These are phyloP conservation scores for Medicago lupulina DNA, from an alignment of 306 rosid genomes.

Conservation along the genomic window DNA sequence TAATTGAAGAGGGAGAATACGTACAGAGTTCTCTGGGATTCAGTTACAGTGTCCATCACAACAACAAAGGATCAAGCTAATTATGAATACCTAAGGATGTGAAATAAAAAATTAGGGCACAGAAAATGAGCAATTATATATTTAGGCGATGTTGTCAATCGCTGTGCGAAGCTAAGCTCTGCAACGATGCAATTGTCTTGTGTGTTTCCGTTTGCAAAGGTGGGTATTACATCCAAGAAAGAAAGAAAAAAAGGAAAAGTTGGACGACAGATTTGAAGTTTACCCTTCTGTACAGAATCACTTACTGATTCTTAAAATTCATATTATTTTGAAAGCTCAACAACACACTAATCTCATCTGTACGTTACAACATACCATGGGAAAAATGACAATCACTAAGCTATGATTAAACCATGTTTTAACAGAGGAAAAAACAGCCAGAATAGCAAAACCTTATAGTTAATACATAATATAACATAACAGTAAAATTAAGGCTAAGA, in stretches of 20 bases:
- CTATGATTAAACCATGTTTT: neutral
- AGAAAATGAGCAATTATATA: neutral
- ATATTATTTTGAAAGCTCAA: neutral
- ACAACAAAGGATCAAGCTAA: constrained; percentile 60
- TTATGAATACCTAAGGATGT: constrained; percentile 69
- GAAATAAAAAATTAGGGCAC: constrained; percentile 13
- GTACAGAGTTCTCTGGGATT: constrained; percentile 70
- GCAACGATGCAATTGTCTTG: neutral
- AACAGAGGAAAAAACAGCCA: neutral
- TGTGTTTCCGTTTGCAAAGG: neutral
- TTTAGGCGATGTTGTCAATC: neutral
- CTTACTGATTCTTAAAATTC: too few species aligned
- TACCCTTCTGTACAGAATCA: too few species aligned
- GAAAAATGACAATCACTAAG: neutral
- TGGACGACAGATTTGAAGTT: too few species aligned
- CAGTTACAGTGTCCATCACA: constrained; percentile 49
- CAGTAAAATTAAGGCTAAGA: neutral
- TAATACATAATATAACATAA: too few species aligned
- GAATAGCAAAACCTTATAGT: neutral
- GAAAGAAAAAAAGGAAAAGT: too few species aligned
- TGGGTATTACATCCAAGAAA: too few species aligned
- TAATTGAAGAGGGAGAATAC: constrained; percentile 7
- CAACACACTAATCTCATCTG: neutral
- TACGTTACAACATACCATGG: neutral
- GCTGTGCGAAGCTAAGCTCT: neutral